These are phyloP conservation scores for Vitis hybrid DNA, from an alignment of 177 flowering plant genomes.

Conservation along the genomic window DNA sequence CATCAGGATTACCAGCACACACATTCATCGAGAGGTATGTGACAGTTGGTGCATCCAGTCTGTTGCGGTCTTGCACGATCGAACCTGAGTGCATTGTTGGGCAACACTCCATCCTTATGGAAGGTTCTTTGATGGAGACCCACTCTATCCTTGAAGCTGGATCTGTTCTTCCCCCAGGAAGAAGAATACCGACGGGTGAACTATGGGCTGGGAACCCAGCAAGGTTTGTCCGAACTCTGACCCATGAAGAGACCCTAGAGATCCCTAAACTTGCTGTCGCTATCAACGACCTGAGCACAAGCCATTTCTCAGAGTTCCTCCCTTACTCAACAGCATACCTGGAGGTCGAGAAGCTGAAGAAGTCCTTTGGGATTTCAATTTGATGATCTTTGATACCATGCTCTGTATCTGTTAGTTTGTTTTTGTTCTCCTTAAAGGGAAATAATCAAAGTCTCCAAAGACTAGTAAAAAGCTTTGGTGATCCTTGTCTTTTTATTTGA, in stretches of 20 bases:
- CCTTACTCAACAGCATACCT: constrained; percentile 89
- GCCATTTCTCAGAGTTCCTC: constrained; percentile 79
- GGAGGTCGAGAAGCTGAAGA: constrained; percentile 96
- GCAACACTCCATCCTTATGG: constrained; percentile 94
- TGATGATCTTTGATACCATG: constrained; percentile 29
- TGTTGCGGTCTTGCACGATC: constrained; percentile 82
- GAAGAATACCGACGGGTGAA: constrained; percentile 92
- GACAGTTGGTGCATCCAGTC: constrained; percentile 81
- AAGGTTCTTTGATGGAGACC: constrained; percentile 94
- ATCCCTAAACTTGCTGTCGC: constrained; percentile 95
- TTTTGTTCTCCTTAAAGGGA: constrained; percentile 14
- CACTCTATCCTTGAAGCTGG: constrained; percentile 96
- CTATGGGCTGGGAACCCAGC: constrained; percentile 99
- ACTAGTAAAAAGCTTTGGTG: constrained; percentile 9
- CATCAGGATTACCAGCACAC: constrained; percentile 89
- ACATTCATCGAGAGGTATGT: constrained; percentile 85
- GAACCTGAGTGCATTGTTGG: constrained; percentile 98
- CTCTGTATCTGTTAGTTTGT: constrained; percentile 11
- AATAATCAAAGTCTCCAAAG: constrained; percentile 28
- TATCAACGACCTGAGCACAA: constrained; percentile 77
- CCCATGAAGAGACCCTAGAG: constrained; percentile 83
- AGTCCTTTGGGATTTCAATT: constrained; percentile 63
- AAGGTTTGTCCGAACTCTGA: constrained; percentile 74
- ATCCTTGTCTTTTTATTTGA: constrained; percentile 13
- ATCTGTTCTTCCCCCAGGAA: constrained; percentile 90